phyloP scores from a whole-genome alignment of 1,284 basidiomycete species.

The Farysia itapuensis region DNA sequence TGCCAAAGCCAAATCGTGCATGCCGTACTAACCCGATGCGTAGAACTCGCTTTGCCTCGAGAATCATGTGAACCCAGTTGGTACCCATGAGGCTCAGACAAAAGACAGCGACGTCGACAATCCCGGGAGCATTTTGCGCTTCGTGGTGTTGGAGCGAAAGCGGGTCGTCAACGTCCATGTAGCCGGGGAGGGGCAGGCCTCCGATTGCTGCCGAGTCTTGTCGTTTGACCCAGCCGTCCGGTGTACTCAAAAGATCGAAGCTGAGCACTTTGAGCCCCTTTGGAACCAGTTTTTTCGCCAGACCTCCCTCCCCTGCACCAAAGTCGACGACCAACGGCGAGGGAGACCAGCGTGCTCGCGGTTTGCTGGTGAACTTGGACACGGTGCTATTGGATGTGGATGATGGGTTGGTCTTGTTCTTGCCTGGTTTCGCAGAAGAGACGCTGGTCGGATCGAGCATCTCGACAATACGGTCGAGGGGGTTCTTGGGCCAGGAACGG shows the following conservation, averaged over 20 bases:
- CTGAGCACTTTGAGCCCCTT: slow-evolving; percentile 68
- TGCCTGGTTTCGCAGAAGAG: background rate
- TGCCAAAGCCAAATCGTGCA: background rate
- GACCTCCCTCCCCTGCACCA: slow-evolving; percentile 89
- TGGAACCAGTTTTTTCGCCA: slow-evolving; percentile 66
- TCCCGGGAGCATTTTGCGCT: slow-evolving; percentile 55
- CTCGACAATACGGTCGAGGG: slow-evolving; percentile 48
- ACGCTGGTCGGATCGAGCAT: slow-evolving; percentile 10
- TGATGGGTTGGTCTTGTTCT: slow-evolving; percentile 3
- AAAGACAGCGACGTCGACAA: slow-evolving; percentile 89
- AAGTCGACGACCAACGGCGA: slow-evolving; percentile 81
- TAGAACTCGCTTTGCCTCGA: slow-evolving; percentile 85
- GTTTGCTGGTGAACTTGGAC: slow-evolving; percentile 1
- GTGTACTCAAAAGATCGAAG: slow-evolving; percentile 79
- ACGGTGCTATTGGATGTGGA: background rate
- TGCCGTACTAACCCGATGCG: slow-evolving; percentile 72
- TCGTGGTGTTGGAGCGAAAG: slow-evolving; percentile 1
- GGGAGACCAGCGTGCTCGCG: slow-evolving; percentile 59
- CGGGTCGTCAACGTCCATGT: slow-evolving; percentile 7
- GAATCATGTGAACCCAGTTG: slow-evolving; percentile 88
- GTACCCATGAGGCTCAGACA: slow-evolving; percentile 94
- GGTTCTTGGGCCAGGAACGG: slow-evolving; percentile 57
- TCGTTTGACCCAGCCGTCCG: slow-evolving; percentile 63
- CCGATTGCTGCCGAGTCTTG: slow-evolving; percentile 40
- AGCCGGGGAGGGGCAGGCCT: slow-evolving; percentile 41